Base-by-base conservation (phyloP, 805 yeast genomes). In the Torulaspora gathmanii region DNA sequence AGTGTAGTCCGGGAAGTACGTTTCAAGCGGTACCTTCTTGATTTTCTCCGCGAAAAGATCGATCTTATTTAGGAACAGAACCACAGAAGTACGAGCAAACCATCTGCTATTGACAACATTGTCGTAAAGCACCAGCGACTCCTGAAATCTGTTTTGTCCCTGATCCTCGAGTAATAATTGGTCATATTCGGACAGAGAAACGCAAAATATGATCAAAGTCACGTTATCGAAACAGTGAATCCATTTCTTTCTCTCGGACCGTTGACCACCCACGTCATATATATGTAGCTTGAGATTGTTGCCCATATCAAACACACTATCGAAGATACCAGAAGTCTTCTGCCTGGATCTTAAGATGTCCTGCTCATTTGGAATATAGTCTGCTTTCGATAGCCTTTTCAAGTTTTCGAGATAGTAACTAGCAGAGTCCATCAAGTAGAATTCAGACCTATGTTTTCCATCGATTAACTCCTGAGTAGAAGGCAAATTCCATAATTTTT, bases 171-270 rank as follows among this genome's bases (percentile, higher is more conserved):
- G 66, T 47, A 90, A 68, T 3, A 79, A 82, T 67, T 89, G 96
- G 63, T 90, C 96, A 61, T 90, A 90, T 62, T 90, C 97, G 2
- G 91, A 82, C 43, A 90, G 67, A 0, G 97, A 89, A 17, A 89
- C 96, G 65, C 96, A 89, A 62, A 89, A 90, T 48, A 90, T 86
- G 40, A 90, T 83, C 37, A 86, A 73, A 0, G 96, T 85, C 27
- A 90, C 96, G 56, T 89, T 88, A 64, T 89, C 96, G 58, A 93
- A 93, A 61, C 96, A 87, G 67, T 93, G 95, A 50, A 93, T 89
- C 99, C 99, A 93, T 66, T 93, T 91, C 60, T 86, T 86, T 43
- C 99, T 80, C 70, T 93, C 99, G 3, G 95, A 81, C 57, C 99
- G 74, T 67, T 93, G 99, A 1, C 97, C 97, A 51, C 97, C 97